Percentiles rank a stretch among this genome's conserved stretches.
Conservation (phyloP, 805 yeast species). For the Zygoascus ofunaensis region DNA sequence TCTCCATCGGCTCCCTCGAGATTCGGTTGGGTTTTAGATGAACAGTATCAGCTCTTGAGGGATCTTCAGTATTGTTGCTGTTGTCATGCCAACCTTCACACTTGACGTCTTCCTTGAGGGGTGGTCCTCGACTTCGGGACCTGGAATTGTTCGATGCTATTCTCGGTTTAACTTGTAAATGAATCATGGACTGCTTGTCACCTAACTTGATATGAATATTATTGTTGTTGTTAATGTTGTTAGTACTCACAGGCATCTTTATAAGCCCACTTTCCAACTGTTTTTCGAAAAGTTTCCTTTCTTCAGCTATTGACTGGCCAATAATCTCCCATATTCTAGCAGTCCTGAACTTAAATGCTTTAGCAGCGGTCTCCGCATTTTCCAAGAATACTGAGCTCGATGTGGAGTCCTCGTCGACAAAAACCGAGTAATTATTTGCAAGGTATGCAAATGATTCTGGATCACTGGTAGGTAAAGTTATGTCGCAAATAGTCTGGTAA, state of each 20-base stretch:
- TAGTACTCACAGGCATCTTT: not conserved
- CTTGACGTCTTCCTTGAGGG: too few relatives aligned
- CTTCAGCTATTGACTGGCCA: conserved; percentile 39
- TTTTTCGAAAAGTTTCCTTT: conserved; percentile 10
- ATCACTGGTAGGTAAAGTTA: conserved; percentile 13
- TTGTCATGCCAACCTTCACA: too few relatives aligned
- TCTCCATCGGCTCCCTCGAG: not conserved
- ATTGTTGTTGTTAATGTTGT: too few relatives aligned
- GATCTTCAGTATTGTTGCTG: too few relatives aligned
- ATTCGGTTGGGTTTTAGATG: too few relatives aligned
- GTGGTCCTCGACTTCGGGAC: too few relatives aligned
- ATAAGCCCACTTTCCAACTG: not conserved
- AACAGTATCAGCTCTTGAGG: too few relatives aligned
- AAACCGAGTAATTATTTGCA: conserved; percentile 16
- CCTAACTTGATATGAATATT: too few relatives aligned
- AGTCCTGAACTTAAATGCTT: conserved; percentile 43
- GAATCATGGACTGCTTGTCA: too few relatives aligned
- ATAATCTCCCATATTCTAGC: conserved; percentile 57
- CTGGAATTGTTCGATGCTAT: too few relatives aligned
- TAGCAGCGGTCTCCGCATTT: conserved; percentile 42
- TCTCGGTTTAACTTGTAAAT: too few relatives aligned
- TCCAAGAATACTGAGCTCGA: conserved; percentile 46
- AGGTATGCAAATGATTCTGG: conserved; percentile 14
- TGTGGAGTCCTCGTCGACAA: conserved; percentile 33
- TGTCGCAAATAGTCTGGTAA: conserved; percentile 12